A percentile compares a stretch with the other conserved stretches of the same genome.
Conservation (phyloP, 1,139 yeast species). For the Lodderomyces margitis region DNA sequence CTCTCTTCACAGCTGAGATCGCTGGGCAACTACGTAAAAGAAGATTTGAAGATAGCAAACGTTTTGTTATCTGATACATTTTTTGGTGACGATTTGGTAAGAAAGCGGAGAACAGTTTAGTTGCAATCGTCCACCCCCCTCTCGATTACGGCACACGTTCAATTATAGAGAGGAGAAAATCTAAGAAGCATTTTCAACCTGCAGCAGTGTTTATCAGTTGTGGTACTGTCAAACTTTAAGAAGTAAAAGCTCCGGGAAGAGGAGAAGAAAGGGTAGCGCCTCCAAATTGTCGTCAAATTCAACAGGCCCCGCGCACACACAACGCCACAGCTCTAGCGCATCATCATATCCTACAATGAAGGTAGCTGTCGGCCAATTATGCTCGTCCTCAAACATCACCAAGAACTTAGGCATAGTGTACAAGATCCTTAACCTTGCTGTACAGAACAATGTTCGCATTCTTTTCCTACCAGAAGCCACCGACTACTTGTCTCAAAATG, state of each 20-base stretch:
- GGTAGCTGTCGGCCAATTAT: constrained; percentile 85
- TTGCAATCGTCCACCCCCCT: background rate
- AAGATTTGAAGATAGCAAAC: too few species aligned
- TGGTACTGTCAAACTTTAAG: background rate
- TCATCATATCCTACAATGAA: constrained; percentile 17
- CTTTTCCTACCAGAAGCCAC: constrained; percentile 91
- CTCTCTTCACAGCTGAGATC: too few species aligned
- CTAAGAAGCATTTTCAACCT: too few species aligned
- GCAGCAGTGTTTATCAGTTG: background rate
- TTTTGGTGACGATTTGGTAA: too few species aligned
- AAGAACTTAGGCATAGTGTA: constrained; percentile 60
- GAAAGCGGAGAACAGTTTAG: too few species aligned
- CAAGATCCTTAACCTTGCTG: constrained; percentile 60
- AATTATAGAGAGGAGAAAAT: too few species aligned
- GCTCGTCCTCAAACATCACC: constrained; percentile 64
- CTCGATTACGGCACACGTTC: too few species aligned
- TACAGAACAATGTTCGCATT: constrained; percentile 55
- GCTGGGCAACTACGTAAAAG: too few species aligned
- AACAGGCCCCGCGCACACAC: too few species aligned
- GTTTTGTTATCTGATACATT: too few species aligned
- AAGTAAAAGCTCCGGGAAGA: background rate
- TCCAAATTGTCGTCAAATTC: too few species aligned
- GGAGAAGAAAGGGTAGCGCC: too few species aligned
- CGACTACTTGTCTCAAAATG: constrained; percentile 75
- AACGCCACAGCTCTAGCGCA: background rate